Percentiles rank a stretch among this genome's conserved stretches.
Evolutionary conservation across 192 early-diverging fungal genomes (phyloP).

Genomic region (Gamsiella multidivaricata): DNA sequence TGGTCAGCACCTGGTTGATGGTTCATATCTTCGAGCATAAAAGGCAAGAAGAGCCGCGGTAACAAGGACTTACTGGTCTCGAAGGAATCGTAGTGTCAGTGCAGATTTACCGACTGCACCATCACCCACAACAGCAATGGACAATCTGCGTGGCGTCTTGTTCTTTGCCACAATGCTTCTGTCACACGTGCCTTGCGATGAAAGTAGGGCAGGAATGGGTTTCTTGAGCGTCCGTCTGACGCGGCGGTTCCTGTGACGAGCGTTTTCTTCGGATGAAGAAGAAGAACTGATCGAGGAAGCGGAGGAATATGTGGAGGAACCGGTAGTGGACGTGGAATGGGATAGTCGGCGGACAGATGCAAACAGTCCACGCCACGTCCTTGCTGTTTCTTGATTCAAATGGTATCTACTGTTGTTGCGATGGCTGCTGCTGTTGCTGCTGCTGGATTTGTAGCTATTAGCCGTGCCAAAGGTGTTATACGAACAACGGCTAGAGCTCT

Average conservation of each 20-base stretch:
- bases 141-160: constrained; percentile 17
- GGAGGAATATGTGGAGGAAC: constrained; percentile 15
- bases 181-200: not conserved
- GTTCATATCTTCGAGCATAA: not conserved
- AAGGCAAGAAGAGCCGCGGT: not conserved
- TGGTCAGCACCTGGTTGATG: not conserved
- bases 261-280: not conserved
- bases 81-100: constrained; percentile 84
- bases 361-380: constrained; percentile 26
- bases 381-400: constrained; percentile 9
- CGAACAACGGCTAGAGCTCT: constrained; percentile 1
- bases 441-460: not conserved
- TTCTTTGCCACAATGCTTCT: not conserved
- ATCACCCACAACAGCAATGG: constrained; percentile 43
- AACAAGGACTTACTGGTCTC: constrained; percentile 67
- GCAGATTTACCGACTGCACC: constrained; percentile 79
- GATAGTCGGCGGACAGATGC: constrained; percentile 28
- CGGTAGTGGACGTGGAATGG: constrained; percentile 16
- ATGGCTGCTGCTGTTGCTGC: not conserved
- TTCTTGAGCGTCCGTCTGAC: not conserved
- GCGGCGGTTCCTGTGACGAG: not conserved
- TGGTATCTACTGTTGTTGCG: not conserved
- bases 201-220: not conserved
- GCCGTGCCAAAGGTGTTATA: not conserved
- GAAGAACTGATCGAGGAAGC: constrained; percentile 5